Evolutionary conservation across 148 eudicot species (phyloP).

Genomic region (Vaccinium corymbosum): DNA sequence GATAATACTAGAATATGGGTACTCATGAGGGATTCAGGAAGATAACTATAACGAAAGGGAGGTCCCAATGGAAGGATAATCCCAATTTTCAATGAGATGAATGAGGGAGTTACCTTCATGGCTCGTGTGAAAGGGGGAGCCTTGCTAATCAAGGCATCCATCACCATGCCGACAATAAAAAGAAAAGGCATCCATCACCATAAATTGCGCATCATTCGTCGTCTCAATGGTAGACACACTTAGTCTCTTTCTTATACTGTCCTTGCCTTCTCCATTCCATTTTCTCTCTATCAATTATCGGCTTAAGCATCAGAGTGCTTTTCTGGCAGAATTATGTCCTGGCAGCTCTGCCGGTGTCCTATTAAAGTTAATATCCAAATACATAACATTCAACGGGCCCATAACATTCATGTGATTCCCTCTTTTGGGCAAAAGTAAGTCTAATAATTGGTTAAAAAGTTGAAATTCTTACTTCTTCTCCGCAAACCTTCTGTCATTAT

Average conservation of each 20-base stretch:
- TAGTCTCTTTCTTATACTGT: neutral
- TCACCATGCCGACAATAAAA: neutral
- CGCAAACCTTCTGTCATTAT: constrained; percentile 24
- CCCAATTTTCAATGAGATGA: neutral
- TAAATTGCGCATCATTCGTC: neutral
- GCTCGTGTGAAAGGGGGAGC: neutral
- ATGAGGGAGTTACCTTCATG: neutral
- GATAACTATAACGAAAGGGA: neutral
- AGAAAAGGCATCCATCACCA: neutral
- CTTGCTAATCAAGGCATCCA: neutral
- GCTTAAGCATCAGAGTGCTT: neutral
- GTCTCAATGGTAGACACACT: neutral
- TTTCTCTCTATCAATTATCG: neutral
- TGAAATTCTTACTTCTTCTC: constrained; percentile 48
- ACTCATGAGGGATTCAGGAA: neutral
- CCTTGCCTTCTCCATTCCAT: neutral
- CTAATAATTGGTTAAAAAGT: constrained; percentile 11
- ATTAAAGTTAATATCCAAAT: neutral
- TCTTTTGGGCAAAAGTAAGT: neutral
- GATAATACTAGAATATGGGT: too few species aligned
- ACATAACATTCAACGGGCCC: neutral
- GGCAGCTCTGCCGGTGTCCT: neutral
- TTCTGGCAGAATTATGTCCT: neutral
- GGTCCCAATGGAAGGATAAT: neutral
- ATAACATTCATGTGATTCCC: neutral